phyloP scores from a whole-genome alignment of 2,329 filamentous ascomycete species.

The Emergomyces africanus region DNA sequence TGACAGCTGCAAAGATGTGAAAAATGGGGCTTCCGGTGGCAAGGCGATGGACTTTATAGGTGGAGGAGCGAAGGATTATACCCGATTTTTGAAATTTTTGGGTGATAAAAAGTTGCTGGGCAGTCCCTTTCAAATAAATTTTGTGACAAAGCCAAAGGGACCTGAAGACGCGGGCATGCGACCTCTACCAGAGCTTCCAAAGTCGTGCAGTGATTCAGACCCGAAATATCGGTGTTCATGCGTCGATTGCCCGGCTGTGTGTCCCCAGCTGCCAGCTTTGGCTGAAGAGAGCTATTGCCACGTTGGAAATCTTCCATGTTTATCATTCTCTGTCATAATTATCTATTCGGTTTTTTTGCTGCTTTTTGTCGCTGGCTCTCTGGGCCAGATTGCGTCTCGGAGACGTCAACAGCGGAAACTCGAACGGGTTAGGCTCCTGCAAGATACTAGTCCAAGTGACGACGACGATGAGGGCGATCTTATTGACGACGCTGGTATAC shows the following conservation, averaged over 20 bases:
- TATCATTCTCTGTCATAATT: constrained; percentile 86
- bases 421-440: constrained; percentile 73
- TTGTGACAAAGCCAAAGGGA: constrained; percentile 45
- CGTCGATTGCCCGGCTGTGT: constrained; percentile 79
- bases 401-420: constrained; percentile 61
- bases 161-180: constrained; percentile 58
- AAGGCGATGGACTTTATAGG: constrained; percentile 95
- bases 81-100: constrained; percentile 76
- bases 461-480: constrained; percentile 90
- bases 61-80: constrained; percentile 83
- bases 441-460: constrained; percentile 72
- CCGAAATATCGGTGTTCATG: constrained; percentile 81
- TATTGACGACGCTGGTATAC: constrained; percentile 60
- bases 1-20: constrained; percentile 97
- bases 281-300: constrained; percentile 57
- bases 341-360: constrained; percentile 67
- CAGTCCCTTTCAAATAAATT: constrained; percentile 98
- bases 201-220: constrained; percentile 83
- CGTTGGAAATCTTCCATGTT: constrained; percentile 77
- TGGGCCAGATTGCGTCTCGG: constrained; percentile 63
- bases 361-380: constrained; percentile 51
- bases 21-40: constrained; percentile 87
- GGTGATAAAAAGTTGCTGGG: constrained; percentile 82
- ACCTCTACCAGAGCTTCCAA: constrained; percentile 57
- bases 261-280: constrained; percentile 69